phyloP scores from a whole-genome alignment of 2,329 filamentous ascomycete genomes.

The Talaromyces sp. region DNA sequence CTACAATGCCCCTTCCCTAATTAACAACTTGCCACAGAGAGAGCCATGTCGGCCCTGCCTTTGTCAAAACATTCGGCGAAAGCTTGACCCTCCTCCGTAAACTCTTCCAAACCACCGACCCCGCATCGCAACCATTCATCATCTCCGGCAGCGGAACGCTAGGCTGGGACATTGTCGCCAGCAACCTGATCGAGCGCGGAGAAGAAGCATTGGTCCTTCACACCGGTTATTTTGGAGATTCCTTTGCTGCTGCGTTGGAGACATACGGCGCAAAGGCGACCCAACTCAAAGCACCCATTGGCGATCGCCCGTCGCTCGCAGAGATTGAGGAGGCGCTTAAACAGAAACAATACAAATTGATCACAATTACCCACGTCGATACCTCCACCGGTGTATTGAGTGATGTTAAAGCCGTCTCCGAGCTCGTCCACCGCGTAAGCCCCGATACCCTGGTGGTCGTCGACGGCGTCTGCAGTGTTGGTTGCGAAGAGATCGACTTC shows the following conservation, averaged over 20 bases:
- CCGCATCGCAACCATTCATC: conserved; percentile 82
- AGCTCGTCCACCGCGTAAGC: conserved; percentile 78
- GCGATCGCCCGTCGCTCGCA: conserved; percentile 76
- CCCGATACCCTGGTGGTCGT: conserved; percentile 89
- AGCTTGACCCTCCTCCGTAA: conserved; percentile 81
- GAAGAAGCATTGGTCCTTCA: conserved; percentile 91
- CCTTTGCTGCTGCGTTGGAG: conserved; percentile 85
- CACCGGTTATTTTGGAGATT: conserved; percentile 95
- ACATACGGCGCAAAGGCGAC: conserved; percentile 89
- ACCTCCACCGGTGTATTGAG: conserved; percentile 94
- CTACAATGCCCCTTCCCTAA: neutral
- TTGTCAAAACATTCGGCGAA: conserved; percentile 88
- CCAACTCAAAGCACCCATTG: conserved; percentile 84
- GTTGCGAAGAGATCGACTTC: conserved; percentile 91
- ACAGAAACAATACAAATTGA: conserved; percentile 86
- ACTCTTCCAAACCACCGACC: conserved; percentile 85
- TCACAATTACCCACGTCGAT: conserved; percentile 96
- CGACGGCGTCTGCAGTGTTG: conserved; percentile 95
- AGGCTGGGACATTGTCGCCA: conserved; percentile 94
- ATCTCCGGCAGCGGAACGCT: conserved; percentile 92
- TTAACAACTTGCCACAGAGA: conserved; percentile 55
- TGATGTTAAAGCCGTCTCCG: conserved; percentile 78
- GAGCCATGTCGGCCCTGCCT: conserved; percentile 85
- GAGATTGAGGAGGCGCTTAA: conserved; percentile 86
- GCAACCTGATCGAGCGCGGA: conserved; percentile 83